Percentiles rank a stretch among this genome's conserved stretches.
Conservation (phyloP, 2,329 filamentous ascomycete genomes). For the Dothiorella sarmentorum region DNA sequence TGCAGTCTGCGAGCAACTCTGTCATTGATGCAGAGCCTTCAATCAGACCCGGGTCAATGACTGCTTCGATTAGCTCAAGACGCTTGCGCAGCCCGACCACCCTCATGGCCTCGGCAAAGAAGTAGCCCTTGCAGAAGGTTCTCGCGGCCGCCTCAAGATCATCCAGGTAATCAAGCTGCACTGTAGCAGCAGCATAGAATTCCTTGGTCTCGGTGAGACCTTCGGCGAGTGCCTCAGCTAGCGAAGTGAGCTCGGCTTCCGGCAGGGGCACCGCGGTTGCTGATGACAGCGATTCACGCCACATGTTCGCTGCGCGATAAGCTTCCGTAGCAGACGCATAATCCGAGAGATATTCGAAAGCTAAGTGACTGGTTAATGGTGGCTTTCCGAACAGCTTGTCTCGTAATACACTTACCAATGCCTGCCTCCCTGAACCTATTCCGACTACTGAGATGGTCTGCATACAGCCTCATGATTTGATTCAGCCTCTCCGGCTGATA, state of each 20-base stretch:
- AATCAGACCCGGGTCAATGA: conserved; percentile 74
- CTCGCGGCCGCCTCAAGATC: conserved; percentile 68
- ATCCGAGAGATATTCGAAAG: conserved; percentile 81
- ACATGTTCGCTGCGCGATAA: conserved; percentile 80
- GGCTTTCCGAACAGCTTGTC: conserved; percentile 19
- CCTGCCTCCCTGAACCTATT: conserved; percentile 84
- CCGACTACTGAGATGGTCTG: conserved; percentile 67
- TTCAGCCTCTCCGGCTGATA: conserved; percentile 68
- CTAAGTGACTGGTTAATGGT: conserved; percentile 30
- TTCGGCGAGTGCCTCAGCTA: conserved; percentile 74
- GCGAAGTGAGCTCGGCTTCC: conserved; percentile 56
- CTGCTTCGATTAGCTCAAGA: conserved; percentile 60
- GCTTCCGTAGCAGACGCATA: conserved; percentile 72
- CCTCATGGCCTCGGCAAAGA: conserved; percentile 85
- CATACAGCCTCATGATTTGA: conserved; percentile 73
- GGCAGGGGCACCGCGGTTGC: conserved; percentile 67
- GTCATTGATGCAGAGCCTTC: conserved; percentile 80
- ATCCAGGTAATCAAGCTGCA: conserved; percentile 76
- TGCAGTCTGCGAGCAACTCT: conserved; percentile 91
- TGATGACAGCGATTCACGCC: conserved; percentile 84
- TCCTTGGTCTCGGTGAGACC: conserved; percentile 81
- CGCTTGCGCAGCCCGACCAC: conserved; percentile 59
- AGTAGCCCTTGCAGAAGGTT: conserved; percentile 82
- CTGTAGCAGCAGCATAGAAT: conserved; percentile 72
- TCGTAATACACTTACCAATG: conserved; percentile 40